Conservation (phyloP, 257 asterid species). For the Scutellaria minor region DNA sequence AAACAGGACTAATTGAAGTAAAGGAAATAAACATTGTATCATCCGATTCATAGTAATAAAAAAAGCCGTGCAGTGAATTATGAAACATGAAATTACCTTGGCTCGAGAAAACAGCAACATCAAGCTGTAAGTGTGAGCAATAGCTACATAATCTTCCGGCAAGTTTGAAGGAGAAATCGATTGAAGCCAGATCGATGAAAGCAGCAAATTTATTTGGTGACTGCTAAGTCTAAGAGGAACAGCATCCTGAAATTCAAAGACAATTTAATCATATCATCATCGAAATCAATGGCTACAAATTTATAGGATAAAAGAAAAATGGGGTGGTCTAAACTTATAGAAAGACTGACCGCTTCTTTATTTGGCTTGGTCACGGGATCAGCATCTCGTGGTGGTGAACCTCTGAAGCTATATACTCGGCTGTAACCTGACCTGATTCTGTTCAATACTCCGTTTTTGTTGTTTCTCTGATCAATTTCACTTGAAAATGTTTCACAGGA, state of each 20-base stretch:
- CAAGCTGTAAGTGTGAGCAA: constrained; percentile 95
- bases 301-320: background rate
- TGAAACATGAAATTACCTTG: constrained; percentile 61
- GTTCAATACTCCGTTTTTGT: constrained; percentile 58
- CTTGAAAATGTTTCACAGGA: constrained; percentile 37
- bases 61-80: background rate
- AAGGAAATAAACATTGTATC: background rate
- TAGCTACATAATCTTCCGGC: constrained; percentile 94
- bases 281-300: background rate
- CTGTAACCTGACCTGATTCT: constrained; percentile 78
- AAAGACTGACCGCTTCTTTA: constrained; percentile 55
- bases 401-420: constrained; percentile 62
- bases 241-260: constrained; percentile 59
- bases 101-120: constrained; percentile 86
- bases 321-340: background rate
- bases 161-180: constrained; percentile 70
- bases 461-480: constrained; percentile 54
- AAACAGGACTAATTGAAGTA: background rate
- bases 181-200: constrained; percentile 89
- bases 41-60: background rate
- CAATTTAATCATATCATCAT: constrained; percentile 8
- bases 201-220: constrained; percentile 83
- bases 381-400: constrained; percentile 48
- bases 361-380: constrained; percentile 44
- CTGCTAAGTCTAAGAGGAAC: constrained; percentile 91